Evolutionary conservation across 495 filamentous ascomycete genomes (phyloP), one percentile per base, ranked within the genome.

Genomic region (Podospora didyma): DNA sequence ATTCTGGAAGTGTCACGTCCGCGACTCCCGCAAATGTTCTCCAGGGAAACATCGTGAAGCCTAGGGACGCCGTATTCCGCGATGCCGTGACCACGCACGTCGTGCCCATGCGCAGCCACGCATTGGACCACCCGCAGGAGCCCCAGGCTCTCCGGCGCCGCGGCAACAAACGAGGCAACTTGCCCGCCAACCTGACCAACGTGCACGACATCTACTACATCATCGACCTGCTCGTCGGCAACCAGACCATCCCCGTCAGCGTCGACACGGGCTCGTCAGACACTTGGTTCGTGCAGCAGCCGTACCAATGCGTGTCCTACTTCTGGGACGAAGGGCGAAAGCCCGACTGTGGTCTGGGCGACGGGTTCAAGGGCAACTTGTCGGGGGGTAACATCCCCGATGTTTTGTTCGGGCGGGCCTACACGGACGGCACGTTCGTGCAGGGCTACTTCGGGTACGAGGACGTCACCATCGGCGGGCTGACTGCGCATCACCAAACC

Each of bases 191-290:
- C 42, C 55, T 68, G 26, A 53, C 47, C 46, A 70, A 70, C 37
- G 57, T 70, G 12, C 57, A 62, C 47, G 67, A 70, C 20, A 56
- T 70, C n/a, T 70, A 70, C 57, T 70, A 68, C 58, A 65, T 64
- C 46, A 61, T 71, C 44, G 69, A 71, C 17, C 61, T 79, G 16
- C 35, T 53, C 1, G 63, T 84, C 20, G 78, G 74, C 3, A 65
- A 58, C 41, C 57, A 77, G 55, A 75, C 64, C 1, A 81, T 85
- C 58, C 57, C 73, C 6, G 63, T 81, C 14, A 75, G 81, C 23
- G 69, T 89, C 47, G 86, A 87, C 62, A 87, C 83, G 16, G 84
- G 85, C 5, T 82, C 78, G 57, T 78, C 73, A 58, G 86, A 89
- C 59, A 84, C 82, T 7, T 87, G 83, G 76, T 62, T 87, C 12